Conservation (phyloP, 2,329 filamentous ascomycete species). For the Polytolypa hystricis region DNA sequence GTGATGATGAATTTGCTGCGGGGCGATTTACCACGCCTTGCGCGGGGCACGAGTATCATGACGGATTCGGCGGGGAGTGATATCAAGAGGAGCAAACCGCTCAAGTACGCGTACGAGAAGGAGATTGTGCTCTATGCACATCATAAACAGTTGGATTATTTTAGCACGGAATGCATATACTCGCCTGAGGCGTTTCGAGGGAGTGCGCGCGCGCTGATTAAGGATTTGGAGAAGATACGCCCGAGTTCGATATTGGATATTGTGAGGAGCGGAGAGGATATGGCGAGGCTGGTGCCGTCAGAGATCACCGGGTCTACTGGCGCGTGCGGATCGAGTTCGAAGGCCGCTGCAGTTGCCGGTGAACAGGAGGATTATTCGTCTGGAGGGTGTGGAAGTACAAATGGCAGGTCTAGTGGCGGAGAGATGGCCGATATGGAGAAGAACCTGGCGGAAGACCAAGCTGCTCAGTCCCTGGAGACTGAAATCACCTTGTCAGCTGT, state of each 20-base stretch:
- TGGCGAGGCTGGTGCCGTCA: constrained; percentile 73
- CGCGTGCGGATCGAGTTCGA: constrained; percentile 13
- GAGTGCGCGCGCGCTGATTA: constrained; percentile 82
- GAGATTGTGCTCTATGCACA: constrained; percentile 97
- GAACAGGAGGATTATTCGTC: constrained; percentile 44
- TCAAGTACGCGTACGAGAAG: constrained; percentile 98
- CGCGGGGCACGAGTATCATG: constrained; percentile 81
- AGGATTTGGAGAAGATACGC: constrained; percentile 84
- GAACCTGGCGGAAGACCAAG: constrained; percentile 54
- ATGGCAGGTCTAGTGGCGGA: constrained; percentile 54
- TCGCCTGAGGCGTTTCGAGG: constrained; percentile 94
- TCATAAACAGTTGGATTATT: constrained; percentile 94
- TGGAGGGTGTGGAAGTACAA: constrained; percentile 65
- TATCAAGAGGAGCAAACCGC: constrained; percentile 87
- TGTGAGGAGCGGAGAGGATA: constrained; percentile 88
- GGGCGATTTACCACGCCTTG: constrained; percentile 77
- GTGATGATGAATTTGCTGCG: constrained; percentile 94
- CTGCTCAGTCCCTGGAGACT: constrained; percentile 49
- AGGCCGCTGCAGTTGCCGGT: constrained; percentile 24
- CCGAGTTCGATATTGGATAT: constrained; percentile 93
- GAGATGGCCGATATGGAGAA: constrained; percentile 79
- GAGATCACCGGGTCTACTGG: constrained; percentile 35
- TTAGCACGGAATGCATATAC: constrained; percentile 97
- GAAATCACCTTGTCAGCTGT: constrained; percentile 44
- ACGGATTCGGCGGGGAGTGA: constrained; percentile 68